Percentiles rank a stretch among this genome's conserved stretches.
Evolutionary conservation across 1,139 yeast genomes (phyloP).

Genomic region (Taphrina confusa): DNA sequence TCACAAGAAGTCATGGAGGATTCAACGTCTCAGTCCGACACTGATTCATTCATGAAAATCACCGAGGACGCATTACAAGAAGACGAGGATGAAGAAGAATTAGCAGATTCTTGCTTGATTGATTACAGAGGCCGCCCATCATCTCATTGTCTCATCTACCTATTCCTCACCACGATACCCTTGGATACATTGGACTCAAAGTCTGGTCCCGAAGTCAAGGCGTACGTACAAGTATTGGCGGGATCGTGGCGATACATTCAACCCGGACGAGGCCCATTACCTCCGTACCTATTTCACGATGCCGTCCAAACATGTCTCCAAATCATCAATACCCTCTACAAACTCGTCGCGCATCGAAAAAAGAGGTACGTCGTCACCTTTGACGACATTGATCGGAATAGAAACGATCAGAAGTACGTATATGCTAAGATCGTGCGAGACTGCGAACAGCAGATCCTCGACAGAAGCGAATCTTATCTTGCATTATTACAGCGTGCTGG

Average conservation of each 20-base stretch:
- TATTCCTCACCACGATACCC: not conserved
- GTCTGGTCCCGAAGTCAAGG: slow-evolving; percentile 4
- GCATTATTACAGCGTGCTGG: not conserved
- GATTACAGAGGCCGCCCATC: not conserved
- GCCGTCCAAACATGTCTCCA: not conserved
- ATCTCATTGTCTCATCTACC: not conserved
- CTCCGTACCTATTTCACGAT: slow-evolving; percentile 18
- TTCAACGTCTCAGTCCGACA: too few species aligned
- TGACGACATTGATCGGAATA: not conserved
- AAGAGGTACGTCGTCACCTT: not conserved
- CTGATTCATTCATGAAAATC: not conserved
- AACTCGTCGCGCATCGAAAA: not conserved
- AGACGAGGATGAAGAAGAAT: not conserved
- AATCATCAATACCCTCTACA: not conserved
- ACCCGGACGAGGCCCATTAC: slow-evolving; percentile 12
- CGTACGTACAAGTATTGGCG: not conserved
- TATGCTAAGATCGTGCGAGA: slow-evolving; percentile 4
- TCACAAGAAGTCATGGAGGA: too few species aligned
- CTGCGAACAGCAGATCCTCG: not conserved
- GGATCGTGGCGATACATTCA: slow-evolving; percentile 22
- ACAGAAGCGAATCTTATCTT: not conserved
- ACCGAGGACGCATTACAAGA: not conserved
- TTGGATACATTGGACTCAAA: not conserved
- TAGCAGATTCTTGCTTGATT: not conserved
- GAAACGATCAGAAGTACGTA: not conserved